Percentiles rank a stretch among this genome's conserved stretches.
phyloP scores from a whole-genome alignment of 2,329 filamentous ascomycete genomes.

The Diplodia corticola region DNA sequence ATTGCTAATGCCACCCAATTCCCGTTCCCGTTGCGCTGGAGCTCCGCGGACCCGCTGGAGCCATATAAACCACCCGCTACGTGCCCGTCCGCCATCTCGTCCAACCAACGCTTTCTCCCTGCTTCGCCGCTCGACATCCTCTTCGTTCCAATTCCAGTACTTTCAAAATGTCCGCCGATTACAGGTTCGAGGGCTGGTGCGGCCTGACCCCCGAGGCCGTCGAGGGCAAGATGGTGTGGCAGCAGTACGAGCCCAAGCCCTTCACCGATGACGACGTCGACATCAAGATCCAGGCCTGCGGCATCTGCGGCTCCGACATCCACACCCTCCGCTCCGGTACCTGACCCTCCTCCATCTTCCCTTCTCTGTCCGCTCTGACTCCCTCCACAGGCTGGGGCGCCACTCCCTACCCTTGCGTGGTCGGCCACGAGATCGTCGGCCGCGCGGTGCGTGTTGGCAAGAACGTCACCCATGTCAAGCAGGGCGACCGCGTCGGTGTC shows the following conservation, averaged over 20 bases:
- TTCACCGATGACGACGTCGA: conserved; percentile 44
- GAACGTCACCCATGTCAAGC: conserved; percentile 48
- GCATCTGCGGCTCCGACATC: conserved; percentile 32
- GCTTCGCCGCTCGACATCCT: background rate
- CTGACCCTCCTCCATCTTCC: background rate
- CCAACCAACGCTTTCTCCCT: background rate
- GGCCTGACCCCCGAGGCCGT: conserved; percentile 51
- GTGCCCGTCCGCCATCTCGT: background rate
- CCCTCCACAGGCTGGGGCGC: conserved; percentile 45
- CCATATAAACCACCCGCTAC: conserved; percentile 1
- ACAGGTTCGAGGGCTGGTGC: conserved; percentile 60
- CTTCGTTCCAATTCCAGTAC: background rate
- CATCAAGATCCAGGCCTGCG: conserved; percentile 44
- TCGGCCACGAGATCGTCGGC: conserved; percentile 47
- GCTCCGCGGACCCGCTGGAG: background rate
- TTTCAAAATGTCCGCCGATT: conserved; percentile 34
- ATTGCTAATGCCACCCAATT: background rate
- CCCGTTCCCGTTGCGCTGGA: background rate
- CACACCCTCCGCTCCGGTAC: conserved; percentile 23
- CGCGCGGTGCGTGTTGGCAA: conserved; percentile 39
- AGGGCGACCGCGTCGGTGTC: conserved; percentile 62
- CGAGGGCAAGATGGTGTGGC: conserved; percentile 58
- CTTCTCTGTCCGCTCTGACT: conserved; percentile 32
- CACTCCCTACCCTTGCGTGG: conserved; percentile 46
- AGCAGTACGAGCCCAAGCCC: conserved; percentile 48